These are phyloP conservation scores for Cerrena zonata DNA, from an alignment of 1,284 basidiomycete genomes.

Conservation along the genomic window DNA sequence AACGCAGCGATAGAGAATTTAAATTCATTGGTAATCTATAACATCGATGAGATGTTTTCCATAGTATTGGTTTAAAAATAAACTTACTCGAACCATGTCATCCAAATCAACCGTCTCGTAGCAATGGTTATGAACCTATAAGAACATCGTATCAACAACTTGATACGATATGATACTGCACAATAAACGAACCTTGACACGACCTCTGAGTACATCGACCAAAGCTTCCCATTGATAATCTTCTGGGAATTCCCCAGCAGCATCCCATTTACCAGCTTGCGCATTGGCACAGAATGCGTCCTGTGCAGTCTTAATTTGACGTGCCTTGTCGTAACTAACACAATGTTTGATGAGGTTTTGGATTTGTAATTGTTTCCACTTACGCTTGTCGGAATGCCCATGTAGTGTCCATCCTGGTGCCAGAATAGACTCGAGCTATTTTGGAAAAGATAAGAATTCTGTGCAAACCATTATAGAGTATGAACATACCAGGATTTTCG, in stretches of 20 bases:
- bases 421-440: conserved; percentile 30
- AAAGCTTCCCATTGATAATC: conserved; percentile 80
- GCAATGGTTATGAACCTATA: conserved; percentile 72
- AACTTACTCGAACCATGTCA: conserved; percentile 54
- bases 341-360: too few relatives aligned
- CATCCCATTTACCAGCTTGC: conserved; percentile 51
- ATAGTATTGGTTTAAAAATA: neutral
- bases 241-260: conserved; percentile 64
- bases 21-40: conserved; percentile 70
- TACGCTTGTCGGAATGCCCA: conserved; percentile 51
- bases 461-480: neutral
- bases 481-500: conserved; percentile 30
- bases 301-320: conserved; percentile 68
- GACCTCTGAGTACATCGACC: conserved; percentile 81
- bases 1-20: conserved; percentile 76
- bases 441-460: neutral
- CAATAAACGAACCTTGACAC: conserved; percentile 53
- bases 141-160: neutral
- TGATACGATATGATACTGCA: neutral
- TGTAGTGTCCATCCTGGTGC: conserved; percentile 55
- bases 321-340: conserved; percentile 60
- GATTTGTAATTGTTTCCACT: conserved; percentile 5
- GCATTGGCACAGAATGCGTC: conserved; percentile 68
- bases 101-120: conserved; percentile 36
- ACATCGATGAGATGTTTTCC: neutral